phyloP scores from a whole-genome alignment of 2,329 filamentous ascomycete genomes.

The Calycina herbarum region DNA sequence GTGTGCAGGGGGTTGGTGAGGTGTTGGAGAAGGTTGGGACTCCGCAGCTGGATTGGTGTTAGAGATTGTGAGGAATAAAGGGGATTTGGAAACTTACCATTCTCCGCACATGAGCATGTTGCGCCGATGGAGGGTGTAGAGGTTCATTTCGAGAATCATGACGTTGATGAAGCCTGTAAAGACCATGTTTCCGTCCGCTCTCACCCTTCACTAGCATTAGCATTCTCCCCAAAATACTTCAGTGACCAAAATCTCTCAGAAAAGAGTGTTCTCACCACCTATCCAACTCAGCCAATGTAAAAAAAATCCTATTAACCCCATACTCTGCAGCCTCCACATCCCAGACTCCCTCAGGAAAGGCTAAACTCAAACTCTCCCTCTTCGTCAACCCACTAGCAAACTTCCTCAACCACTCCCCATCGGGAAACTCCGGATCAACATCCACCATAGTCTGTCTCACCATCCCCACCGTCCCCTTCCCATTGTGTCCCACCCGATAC shows the following conservation, averaged over 20 bases:
- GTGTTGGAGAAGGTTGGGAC: slow-evolving; percentile 55
- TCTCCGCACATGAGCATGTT: slow-evolving; percentile 44
- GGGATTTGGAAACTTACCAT: slow-evolving; percentile 38
- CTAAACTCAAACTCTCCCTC: slow-evolving; percentile 50
- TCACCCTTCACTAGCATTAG: slow-evolving; percentile 32
- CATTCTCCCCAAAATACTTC: not conserved
- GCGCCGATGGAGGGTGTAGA: slow-evolving; percentile 29
- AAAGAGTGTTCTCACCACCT: slow-evolving; percentile 34
- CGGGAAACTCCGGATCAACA: slow-evolving; percentile 53
- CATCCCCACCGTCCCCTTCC: slow-evolving; percentile 36
- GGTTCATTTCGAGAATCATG: slow-evolving; percentile 33
- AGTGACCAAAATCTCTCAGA: no score
- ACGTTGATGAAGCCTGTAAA: slow-evolving; percentile 44
- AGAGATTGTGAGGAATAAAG: slow-evolving; percentile 5
- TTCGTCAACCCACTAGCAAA: slow-evolving; percentile 49
- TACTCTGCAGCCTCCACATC: slow-evolving; percentile 39
- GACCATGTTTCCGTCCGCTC: slow-evolving; percentile 33
- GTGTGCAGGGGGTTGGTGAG: slow-evolving; percentile 40
- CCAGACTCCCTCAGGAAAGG: slow-evolving; percentile 46
- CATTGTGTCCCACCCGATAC: slow-evolving; percentile 24
- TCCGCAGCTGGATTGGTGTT: slow-evolving; percentile 46
- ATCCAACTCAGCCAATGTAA: slow-evolving; percentile 46
- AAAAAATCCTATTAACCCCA: slow-evolving; percentile 40
- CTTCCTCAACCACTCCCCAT: slow-evolving; percentile 53
- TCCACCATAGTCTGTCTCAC: slow-evolving; percentile 52